Base-by-base conservation (phyloP, 169 alveolate species). In the Cryptosporidium meleagridis region DNA sequence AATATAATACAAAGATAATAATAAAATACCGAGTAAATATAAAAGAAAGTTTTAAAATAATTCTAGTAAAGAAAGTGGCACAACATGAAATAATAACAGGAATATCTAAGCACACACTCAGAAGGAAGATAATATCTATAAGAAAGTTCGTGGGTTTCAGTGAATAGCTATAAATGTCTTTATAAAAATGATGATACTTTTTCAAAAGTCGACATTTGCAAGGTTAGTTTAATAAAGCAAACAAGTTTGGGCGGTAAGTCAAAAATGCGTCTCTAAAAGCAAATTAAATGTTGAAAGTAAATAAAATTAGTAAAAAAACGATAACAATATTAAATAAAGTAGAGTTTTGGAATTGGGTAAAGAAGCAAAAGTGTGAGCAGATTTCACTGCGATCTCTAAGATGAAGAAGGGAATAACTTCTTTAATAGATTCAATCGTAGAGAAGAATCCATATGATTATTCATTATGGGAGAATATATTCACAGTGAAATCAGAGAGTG, bases 381-480 rank as follows among this genome's bases (percentile, higher is more conserved):
- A 55, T 26, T 55, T 55, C 67, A 55, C 67, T 55, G 37, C 23
- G 67, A 55, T 55, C 23, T 55, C 67, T n/a, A 55, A 26, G 23
- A 80, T 80, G 89, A 80, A 67, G 51, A 80, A 80, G 62, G 75
- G 80, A 31, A 59, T 80, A 4, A 67, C 89, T n/a, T 55, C 75
- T 21, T 45, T 80, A 26, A 80, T 80, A 44, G 75, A 80, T 62
- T 80, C 89, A 10, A 80, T 80, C 41, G 89, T 80, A 44, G 89
- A 80, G 69, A 80, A 65, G 68, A 80, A 80, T 21, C 89, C 89
- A 16, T 80, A 80, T 41, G 89, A 80, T 18, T 80, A 80, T 41
- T 41, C 89, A 12, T 16, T 65, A 23, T 80, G 89, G 89, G 89
- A 80, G 80, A 80, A 65, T 45, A 80, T 80, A 37, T 80, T 80